phyloP scores from a whole-genome alignment of 1,284 basidiomycete species.

The Heterobasidion irregulare region DNA sequence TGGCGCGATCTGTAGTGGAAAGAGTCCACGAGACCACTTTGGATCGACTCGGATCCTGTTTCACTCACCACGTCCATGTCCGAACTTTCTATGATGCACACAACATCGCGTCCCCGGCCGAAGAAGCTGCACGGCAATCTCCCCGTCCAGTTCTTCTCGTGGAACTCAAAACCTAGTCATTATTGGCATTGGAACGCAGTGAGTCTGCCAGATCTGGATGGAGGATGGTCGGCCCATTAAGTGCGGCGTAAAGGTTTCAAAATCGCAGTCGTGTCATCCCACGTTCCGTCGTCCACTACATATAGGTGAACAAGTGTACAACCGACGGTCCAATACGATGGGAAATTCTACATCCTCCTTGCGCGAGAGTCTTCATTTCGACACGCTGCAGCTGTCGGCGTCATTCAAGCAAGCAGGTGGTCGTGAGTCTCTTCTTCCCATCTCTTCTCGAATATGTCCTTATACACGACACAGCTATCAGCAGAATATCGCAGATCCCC shows the following conservation, averaged over 20 bases:
- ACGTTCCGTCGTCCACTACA: not conserved
- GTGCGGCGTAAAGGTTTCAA: not conserved
- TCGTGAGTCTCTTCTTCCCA: not conserved
- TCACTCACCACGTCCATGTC: not conserved
- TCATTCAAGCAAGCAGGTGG: slow-evolving; percentile 2
- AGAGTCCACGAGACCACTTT: not conserved
- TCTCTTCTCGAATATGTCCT: not conserved
- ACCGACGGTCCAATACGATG: not conserved
- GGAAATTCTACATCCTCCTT: not conserved
- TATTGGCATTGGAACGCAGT: not conserved
- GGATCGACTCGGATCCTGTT: not conserved
- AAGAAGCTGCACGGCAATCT: not conserved
- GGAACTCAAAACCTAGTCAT: not conserved
- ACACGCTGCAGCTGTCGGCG: not conserved
- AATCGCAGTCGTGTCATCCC: not conserved
- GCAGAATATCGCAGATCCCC: not conserved
- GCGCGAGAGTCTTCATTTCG: not conserved
- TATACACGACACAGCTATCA: not conserved
- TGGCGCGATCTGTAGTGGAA: not conserved
- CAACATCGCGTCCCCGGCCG: not conserved
- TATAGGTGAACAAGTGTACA: not conserved
- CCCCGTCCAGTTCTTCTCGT: not conserved
- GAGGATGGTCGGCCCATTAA: not conserved
- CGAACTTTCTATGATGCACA: not conserved
- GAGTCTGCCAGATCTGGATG: not conserved